These are phyloP conservation scores for Coleophoma cylindrospora DNA, from an alignment of 2,329 filamentous ascomycete species.

Conservation along the genomic window DNA sequence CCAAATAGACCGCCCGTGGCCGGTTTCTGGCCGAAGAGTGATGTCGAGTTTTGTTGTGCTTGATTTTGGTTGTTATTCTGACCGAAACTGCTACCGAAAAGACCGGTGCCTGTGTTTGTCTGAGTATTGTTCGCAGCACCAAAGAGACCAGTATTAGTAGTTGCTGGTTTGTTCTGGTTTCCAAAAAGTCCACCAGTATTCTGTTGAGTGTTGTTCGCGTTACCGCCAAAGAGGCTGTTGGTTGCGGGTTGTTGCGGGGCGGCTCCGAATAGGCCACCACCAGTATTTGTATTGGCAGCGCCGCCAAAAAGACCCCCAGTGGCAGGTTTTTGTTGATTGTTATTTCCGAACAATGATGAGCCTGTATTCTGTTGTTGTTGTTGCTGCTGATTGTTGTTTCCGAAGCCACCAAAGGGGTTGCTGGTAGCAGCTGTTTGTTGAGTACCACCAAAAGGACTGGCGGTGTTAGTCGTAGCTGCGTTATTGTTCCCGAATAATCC, in stretches of 20 bases:
- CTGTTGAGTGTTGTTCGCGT: conserved; percentile 14
- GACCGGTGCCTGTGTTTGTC: conserved; percentile 33
- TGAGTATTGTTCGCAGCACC: conserved; percentile 30
- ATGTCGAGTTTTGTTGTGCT: conserved; percentile 33
- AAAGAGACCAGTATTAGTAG: conserved; percentile 33
- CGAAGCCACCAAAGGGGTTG: conserved; percentile 36
- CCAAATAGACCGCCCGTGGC: conserved; percentile 45
- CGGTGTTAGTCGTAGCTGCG: conserved; percentile 21
- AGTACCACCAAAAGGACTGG: conserved; percentile 32
- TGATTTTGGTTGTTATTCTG: conserved; percentile 31
- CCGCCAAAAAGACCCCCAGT: conserved; percentile 23
- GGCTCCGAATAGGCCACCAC: conserved; percentile 33
- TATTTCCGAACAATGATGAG: conserved; percentile 30
- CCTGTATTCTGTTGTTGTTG: conserved; percentile 33
- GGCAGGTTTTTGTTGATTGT: conserved; percentile 25
- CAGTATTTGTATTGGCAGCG: conserved; percentile 17
- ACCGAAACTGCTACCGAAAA: conserved; percentile 35
- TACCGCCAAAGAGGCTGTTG: conserved; percentile 33
- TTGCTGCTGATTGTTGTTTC: conserved; percentile 16
- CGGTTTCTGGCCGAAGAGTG: conserved; percentile 41
- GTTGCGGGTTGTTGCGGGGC: conserved; percentile 27
- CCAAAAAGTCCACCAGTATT: conserved; percentile 35
- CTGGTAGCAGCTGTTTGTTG: conserved; percentile 32
- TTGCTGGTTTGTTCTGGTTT: conserved; percentile 25
- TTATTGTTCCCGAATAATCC: conserved; percentile 32